A percentile compares a stretch with the other conserved stretches of the same genome.
Conservation (phyloP, 2,329 filamentous ascomycete species). For the Xylariales sp. region DNA sequence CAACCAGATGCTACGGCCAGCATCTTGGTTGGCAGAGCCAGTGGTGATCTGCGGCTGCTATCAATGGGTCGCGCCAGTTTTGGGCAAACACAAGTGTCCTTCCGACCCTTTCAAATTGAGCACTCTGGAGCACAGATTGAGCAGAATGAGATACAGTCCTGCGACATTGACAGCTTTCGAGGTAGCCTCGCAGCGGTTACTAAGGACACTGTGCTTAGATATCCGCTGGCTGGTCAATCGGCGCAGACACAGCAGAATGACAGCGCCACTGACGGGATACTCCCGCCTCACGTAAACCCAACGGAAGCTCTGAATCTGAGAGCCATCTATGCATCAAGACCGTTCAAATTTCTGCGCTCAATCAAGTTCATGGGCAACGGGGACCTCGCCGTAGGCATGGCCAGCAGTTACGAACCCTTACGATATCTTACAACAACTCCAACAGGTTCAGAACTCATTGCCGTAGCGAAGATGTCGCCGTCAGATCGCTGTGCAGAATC, state of each 20-base stretch:
- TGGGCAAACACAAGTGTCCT: conserved; percentile 21
- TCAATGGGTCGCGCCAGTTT: conserved; percentile 32
- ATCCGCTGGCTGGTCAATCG: conserved; percentile 20
- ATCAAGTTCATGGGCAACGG: conserved; percentile 43
- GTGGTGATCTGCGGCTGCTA: conserved; percentile 42
- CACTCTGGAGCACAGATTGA: conserved; percentile 4
- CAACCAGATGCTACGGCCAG: conserved; percentile 17
- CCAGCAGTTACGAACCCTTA: conserved; percentile 37
- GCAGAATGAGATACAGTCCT: conserved; percentile 29
- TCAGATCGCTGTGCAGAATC: conserved; percentile 14
- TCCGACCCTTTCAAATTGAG: conserved; percentile 10
- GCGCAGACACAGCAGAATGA: conserved; percentile 2
- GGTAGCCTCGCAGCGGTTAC: conserved; percentile 29
- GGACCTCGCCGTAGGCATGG: conserved; percentile 41
- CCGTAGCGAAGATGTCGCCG: conserved; percentile 27
- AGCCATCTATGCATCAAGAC: conserved; percentile 9
- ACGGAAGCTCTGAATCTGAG: conserved; percentile 18
- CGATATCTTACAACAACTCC: conserved; percentile 43
- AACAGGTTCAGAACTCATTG: conserved; percentile 34
- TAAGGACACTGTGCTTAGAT: conserved; percentile 30
- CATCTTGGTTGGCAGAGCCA: conserved; percentile 45
- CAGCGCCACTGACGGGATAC: conserved; percentile 10
- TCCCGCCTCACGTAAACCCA: conserved; percentile 14
- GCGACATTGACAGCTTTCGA: conserved; percentile 26
- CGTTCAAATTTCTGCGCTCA: conserved; percentile 25